phyloP scores from a whole-genome alignment of 257 asterid genomes.

The Nicotiana undulata region DNA sequence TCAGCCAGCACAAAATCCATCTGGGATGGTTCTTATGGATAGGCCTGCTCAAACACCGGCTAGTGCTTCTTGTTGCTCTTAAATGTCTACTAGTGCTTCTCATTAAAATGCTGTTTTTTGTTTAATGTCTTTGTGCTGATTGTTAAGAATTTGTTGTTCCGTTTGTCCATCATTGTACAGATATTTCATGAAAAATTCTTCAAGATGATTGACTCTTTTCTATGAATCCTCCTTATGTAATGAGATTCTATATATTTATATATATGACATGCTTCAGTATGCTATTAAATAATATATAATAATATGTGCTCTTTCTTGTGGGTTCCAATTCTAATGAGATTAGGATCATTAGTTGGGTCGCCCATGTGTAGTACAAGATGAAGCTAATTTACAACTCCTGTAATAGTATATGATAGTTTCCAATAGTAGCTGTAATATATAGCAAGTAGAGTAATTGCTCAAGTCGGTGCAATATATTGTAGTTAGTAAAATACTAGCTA shows the following conservation, averaged over 20 bases:
- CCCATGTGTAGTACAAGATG: neutral
- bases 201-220: neutral
- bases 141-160: neutral
- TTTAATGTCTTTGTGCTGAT: neutral
- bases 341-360: neutral
- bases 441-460: too few species aligned
- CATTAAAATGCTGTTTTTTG: neutral
- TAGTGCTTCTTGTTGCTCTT: slow-evolving; percentile 57
- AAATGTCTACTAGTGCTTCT: neutral
- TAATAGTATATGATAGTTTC: neutral
- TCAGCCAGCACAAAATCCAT: slow-evolving; percentile 67
- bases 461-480: too few species aligned
- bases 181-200: neutral
- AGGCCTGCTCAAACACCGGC: slow-evolving; percentile 44
- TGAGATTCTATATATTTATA: neutral
- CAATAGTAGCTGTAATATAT: too few species aligned
- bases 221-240: slow-evolving; percentile 2
- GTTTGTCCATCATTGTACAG: neutral
- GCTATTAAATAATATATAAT: neutral
- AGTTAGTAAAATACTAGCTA: too few species aligned
- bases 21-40: slow-evolving; percentile 81
- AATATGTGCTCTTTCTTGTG: neutral
- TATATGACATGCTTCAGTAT: neutral
- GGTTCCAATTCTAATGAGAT: neutral
- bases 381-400: neutral